Base-by-base conservation (phyloP, 495 filamentous ascomycete species). In the Penicillium pancosmium region DNA sequence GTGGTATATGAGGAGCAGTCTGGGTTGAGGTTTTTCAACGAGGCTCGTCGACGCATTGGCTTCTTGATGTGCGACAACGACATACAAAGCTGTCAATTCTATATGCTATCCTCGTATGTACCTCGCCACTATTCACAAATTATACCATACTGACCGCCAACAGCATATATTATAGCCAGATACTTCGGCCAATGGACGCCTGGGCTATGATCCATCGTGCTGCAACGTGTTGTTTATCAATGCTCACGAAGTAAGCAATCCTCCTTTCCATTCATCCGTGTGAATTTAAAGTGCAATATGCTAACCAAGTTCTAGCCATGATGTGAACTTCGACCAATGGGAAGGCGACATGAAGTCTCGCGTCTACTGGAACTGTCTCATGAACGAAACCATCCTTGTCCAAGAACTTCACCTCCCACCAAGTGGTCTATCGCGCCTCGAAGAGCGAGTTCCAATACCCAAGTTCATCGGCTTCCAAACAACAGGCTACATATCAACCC, bases 261-360 rank as follows among this genome's bases (percentile, higher is more conserved):
- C 8, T 31, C 4, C 5, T 8, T n/a, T 23, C 16, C n/a, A 46
- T 48, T 15, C 9, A 63, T 67, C 60, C 9, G 15, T 47, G 4
- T 55, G n/a, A n/a, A 13, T 35, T 3, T 47, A 16, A 6, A 16
- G 12, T 38, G 15, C 2, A 35, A 9, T 10, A 23, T 56, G 31
- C 52, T 66, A 49, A 67, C 59, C 51, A 12, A 56, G 19, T 19
- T 23, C 35, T 51, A 79, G 76, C 50, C 77, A 74, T 49, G 68
- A 79, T 38, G 73, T 80, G 27, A 76, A 71, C 47, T 80, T 77
- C 46, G 70, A 80, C 46, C 67, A 77, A 61, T 80, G 77, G 77
- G 77, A 79, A 63, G 77, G 77, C 33, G 77, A 80, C 56, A 80
- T 80, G 77, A 80, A 80, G 51, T 80, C 77, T 11, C 70, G 77